phyloP scores from a whole-genome alignment of 768 basidiomycete genomes.

The Psilocybe tampanensis region DNA sequence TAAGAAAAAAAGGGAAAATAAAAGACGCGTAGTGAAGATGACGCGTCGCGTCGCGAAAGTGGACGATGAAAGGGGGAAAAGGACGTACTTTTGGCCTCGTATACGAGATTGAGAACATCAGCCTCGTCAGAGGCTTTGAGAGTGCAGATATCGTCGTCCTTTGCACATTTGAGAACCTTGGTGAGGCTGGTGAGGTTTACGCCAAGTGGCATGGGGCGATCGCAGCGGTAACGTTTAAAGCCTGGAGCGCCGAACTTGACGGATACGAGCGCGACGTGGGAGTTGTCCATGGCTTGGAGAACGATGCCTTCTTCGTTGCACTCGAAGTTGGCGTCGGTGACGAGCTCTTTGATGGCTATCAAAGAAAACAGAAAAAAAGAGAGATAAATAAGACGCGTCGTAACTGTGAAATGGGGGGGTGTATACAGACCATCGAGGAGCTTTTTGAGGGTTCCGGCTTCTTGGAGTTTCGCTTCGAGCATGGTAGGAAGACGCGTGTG shows the following conservation, averaged over 20 bases:
- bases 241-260: slow-evolving; percentile 79
- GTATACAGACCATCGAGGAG: slow-evolving; percentile 80
- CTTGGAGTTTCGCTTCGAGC: slow-evolving; percentile 90
- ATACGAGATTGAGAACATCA: slow-evolving; percentile 85
- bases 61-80: neutral
- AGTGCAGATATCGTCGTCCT: slow-evolving; percentile 91
- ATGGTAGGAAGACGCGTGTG: slow-evolving; percentile 46
- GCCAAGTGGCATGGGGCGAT: slow-evolving; percentile 91
- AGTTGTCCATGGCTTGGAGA: slow-evolving; percentile 99
- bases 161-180: slow-evolving; percentile 96
- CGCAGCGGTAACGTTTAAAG: slow-evolving; percentile 90
- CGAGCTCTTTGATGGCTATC: slow-evolving; percentile 94
- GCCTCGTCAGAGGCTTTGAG: slow-evolving; percentile 91
- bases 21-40: neutral
- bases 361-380: neutral
- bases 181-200: slow-evolving; percentile 86
- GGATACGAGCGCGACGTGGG: slow-evolving; percentile 95
- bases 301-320: slow-evolving; percentile 95
- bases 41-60: neutral
- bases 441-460: slow-evolving; percentile 90
- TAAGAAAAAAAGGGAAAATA: neutral
- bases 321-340: slow-evolving; percentile 97
- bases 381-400: slow-evolving; percentile 1
- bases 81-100: slow-evolving; percentile 84
- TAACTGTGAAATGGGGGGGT: neutral